Evolutionary conservation across 345 rosid species (phyloP), one percentile per base, ranked within the genome.

Genomic region (Corymbia maculata): DNA sequence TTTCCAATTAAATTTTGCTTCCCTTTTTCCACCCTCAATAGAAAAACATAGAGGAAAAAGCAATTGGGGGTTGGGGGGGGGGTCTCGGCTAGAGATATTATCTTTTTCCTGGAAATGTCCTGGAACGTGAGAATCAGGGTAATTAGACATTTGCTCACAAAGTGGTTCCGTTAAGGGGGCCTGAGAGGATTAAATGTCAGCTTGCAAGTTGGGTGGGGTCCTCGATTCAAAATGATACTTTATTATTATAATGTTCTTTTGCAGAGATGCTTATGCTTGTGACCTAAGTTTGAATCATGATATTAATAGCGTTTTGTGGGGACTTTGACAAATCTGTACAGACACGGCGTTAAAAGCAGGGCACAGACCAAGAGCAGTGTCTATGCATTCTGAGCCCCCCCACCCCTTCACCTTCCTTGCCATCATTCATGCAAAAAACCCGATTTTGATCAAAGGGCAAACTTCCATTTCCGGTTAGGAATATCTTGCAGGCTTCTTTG

Each of bases 101-200:
- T 90, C 88, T 51, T 44, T 85, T 52, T 52, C 42, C 32, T 21
- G 26, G 15, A 51, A 82, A 36, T 19, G 28, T 24, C 2, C 16
- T 10, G 45, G 26, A 51, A 19, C 84, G 84, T 75, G 84, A 75
- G 84, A 42, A 42, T 75, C 84, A 75, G 84, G 84, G 84, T 64
- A 22, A 42, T 9, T 10, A 19, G 28, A 75, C 84, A 75, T 75
- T 75, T 1, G 28, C 21, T 42, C 5, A 49, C 44, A 30, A n/a
- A 85, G 85, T 75, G 24, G 90, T 92, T 92, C 88, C 86, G 87
- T 93, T 93, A 86, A 55, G 87, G 88, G 90, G 85, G 49, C 84
- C 92, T 89, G 90, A 88, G 90, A 88, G 92, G 90, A 91, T 88
- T 89, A 89, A 90, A 90, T 90, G 84, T 75, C 92, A 90, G 87